Percentiles rank a stretch among this genome's conserved stretches.
Conservation (phyloP, 768 basidiomycete genomes). For the Pulveroboletus sp. region DNA sequence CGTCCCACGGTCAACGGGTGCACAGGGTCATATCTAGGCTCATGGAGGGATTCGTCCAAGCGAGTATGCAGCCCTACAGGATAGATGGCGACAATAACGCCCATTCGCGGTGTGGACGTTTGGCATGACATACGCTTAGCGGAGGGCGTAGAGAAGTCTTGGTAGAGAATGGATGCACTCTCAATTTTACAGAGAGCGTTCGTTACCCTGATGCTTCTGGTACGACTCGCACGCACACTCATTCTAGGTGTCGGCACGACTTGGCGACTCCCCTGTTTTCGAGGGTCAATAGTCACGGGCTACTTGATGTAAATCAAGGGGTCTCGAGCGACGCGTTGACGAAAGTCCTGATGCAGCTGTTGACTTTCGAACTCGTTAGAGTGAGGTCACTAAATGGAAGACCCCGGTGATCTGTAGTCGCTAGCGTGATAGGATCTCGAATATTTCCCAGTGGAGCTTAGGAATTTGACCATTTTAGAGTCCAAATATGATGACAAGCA, state of each 20-base stretch:
- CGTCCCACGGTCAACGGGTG: constrained; percentile 3
- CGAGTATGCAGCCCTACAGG: constrained; percentile 4
- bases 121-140: constrained; percentile 6
- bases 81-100: constrained; percentile 6
- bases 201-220: constrained; percentile 22
- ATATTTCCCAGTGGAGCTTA: constrained; percentile 19
- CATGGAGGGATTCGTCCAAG: constrained; percentile 2
- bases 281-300: constrained; percentile 11
- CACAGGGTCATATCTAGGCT: constrained; percentile 4
- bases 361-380: constrained; percentile 18
- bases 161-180: constrained; percentile 24
- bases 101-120: constrained; percentile 7
- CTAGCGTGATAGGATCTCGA: constrained; percentile 18
- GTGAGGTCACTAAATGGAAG: constrained; percentile 29
- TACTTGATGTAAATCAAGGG: constrained; percentile 16
- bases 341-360: constrained; percentile 3
- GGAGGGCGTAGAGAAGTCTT: constrained; percentile 27
- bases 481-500: constrained; percentile 8
- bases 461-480: constrained; percentile 24
- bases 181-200: constrained; percentile 14
- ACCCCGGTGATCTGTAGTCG: constrained; percentile 24
- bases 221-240: constrained; percentile 7
- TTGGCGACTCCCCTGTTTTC: constrained; percentile 14
- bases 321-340: constrained; percentile 12
- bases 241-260: constrained; percentile 1